Evolutionary conservation across 768 basidiomycete genomes (phyloP), one percentile per base, ranked within the genome.

Genomic region (Auriscalpium orientale): DNA sequence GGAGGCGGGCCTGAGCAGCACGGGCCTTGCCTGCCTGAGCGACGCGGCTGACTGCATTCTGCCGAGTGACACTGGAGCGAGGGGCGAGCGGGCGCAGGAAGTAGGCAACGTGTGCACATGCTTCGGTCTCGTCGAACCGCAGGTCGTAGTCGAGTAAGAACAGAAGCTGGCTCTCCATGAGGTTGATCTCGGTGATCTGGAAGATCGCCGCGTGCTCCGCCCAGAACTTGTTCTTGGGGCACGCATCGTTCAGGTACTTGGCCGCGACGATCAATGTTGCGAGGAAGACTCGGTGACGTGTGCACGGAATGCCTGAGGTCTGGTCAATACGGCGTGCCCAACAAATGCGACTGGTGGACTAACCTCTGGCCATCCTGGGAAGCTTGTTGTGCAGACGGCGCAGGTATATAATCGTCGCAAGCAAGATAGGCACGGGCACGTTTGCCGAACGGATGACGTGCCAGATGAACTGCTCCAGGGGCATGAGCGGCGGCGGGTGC

Each of bases 161-260:
- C 53, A 99, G 83, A 33, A 99, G 82, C 72, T 99, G 93, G 73
- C 85, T 89, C 75, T 99, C 95, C 95, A 98, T 98, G 58, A 95
- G 78, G 71, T 95, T 97, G 70, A 98, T 84, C 74, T 91, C 89
- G 11, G 75, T 70, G 51, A 83, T 72, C 67, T 89, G 84, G 74
- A 91, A 95, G 60, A 89, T 73, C 45, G 76, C 74, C 16, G 85
- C 87, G 68, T 93, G 91, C 49, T 73, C 72, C 55, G 86, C 81
- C 95, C 95, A 99, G 75, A 97, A 90, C 68, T 80, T 79, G 75
- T 98, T 99, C 79, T 94, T 95, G 3, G 91, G 91, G 46, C 88
- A 87, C n/a, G 89, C 88, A 71, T 95, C 92, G 71, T 99, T 97
- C 67, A 98, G 83, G 71, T 98, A 98, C 74, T 99, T 99, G 59